Percentiles rank a stretch among this genome's conserved stretches.
These are phyloP conservation scores for Chlamydomonas reinhardtii DNA, from an alignment of 163 green algal genomes.

Conservation along the genomic window DNA sequence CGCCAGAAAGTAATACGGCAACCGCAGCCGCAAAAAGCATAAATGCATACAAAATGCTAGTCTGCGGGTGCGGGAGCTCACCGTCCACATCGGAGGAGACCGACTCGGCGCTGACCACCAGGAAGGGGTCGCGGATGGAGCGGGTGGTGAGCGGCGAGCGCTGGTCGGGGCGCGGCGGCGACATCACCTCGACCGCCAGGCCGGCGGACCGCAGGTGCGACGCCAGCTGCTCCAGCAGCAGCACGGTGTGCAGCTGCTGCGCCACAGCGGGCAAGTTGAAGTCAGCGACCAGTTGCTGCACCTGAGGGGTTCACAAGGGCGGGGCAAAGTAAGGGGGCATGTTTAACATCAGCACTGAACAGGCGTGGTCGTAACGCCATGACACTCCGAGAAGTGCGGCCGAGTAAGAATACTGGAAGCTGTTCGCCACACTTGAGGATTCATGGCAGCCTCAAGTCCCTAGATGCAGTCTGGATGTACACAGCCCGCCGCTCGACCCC, in stretches of 20 bases:
- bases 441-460: too few species aligned
- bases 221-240: neutral
- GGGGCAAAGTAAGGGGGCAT: neutral
- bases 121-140: conserved; percentile 24
- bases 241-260: neutral
- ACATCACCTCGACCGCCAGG: neutral
- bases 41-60: too few species aligned
- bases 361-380: too few species aligned
- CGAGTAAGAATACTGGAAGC: too few species aligned
- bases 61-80: neutral
- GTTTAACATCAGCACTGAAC: too few species aligned
- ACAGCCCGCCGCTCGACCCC: too few species aligned
- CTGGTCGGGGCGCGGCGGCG: neutral
- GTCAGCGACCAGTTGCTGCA: conserved; percentile 9
- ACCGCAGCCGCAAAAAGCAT: too few species aligned
- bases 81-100: neutral
- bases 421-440: too few species aligned
- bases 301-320: neutral
- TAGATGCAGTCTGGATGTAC: too few species aligned
- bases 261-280: neutral
- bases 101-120: neutral
- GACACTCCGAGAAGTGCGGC: too few species aligned
- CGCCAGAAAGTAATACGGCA: too few species aligned
- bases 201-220: neutral
- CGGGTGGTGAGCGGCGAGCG: neutral